Conservation (phyloP, 176 grass and related monocot genomes). For the Oryza longistaminata region DNA sequence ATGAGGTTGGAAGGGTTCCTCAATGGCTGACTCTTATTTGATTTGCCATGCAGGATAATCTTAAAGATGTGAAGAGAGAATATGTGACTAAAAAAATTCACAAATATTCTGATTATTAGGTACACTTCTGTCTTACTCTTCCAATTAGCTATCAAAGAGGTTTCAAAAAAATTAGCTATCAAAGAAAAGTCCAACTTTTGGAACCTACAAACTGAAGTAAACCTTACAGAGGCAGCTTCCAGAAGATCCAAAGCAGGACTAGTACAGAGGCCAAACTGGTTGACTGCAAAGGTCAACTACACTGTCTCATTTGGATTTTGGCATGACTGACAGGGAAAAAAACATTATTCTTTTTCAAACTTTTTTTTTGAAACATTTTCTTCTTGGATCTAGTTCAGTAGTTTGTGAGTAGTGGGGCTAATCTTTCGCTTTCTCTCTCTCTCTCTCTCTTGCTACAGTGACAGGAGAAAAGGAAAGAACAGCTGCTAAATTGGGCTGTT, state of each 20-base stretch:
- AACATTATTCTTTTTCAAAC: neutral
- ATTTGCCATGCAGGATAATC: neutral
- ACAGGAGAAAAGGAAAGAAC: neutral
- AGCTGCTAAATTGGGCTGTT: neutral
- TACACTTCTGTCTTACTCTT: neutral
- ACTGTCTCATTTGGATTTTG: neutral
- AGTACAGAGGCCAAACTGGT: neutral
- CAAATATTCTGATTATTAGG: neutral
- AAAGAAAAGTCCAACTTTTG: neutral
- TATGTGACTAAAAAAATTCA: neutral
- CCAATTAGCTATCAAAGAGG: neutral
- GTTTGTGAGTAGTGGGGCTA: neutral
- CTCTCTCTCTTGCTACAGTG: neutral
- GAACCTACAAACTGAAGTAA: neutral
- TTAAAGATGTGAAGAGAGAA: neutral
- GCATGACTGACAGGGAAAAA: neutral
- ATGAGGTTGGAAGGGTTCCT: neutral
- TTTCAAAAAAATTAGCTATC: neutral
- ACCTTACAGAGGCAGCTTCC: neutral
- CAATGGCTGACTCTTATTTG: neutral
- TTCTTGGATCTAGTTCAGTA: neutral
- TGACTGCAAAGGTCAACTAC: conserved; percentile 7
- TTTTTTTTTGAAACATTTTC: too few species aligned
- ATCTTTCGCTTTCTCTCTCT: neutral
- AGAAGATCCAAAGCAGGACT: neutral